A percentile compares a stretch with the other conserved stretches of the same genome.
Evolutionary conservation across 2,329 filamentous ascomycete species (phyloP).

Genomic region (Fusarium compactum): DNA sequence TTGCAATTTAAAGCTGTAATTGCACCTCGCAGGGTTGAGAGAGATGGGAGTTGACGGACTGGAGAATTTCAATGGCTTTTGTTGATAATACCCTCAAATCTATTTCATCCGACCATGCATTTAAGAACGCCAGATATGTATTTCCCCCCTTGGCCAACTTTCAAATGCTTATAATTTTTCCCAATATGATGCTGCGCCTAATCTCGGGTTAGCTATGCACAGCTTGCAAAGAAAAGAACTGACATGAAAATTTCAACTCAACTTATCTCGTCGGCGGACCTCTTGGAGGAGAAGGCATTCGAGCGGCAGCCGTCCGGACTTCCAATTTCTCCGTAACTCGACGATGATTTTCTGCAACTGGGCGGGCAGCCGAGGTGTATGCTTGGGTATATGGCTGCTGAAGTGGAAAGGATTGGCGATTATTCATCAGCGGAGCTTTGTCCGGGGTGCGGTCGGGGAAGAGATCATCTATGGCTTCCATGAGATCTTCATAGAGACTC

Average conservation of each 20-base stretch:
- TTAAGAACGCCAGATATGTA: background rate
- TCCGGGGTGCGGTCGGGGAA: constrained; percentile 13
- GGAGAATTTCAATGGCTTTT: background rate
- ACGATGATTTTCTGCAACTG: background rate
- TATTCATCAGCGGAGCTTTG: constrained; percentile 8
- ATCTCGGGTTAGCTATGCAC: background rate
- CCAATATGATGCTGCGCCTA: too few relatives aligned
- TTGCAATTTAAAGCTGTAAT: background rate
- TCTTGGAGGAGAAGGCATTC: constrained; percentile 18
- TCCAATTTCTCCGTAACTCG: constrained; percentile 1
- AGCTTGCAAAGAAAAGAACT: background rate
- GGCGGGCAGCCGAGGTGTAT: constrained; percentile 9
- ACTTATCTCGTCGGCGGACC: constrained; percentile 3
- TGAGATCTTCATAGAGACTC: constrained; percentile 12
- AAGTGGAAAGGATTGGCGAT: constrained; percentile 7
- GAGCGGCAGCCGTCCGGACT: background rate
- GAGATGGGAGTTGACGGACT: background rate
- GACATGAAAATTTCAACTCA: background rate
- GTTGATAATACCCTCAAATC: background rate
- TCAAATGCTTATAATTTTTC: background rate
- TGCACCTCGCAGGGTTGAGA: background rate
- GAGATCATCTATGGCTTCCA: constrained; percentile 28
- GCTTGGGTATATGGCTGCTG: constrained; percentile 5
- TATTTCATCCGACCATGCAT: background rate
- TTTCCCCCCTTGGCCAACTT: background rate